Evolutionary conservation across 441 rosid species (phyloP).

Genomic region (Theobroma grandiflorum): DNA sequence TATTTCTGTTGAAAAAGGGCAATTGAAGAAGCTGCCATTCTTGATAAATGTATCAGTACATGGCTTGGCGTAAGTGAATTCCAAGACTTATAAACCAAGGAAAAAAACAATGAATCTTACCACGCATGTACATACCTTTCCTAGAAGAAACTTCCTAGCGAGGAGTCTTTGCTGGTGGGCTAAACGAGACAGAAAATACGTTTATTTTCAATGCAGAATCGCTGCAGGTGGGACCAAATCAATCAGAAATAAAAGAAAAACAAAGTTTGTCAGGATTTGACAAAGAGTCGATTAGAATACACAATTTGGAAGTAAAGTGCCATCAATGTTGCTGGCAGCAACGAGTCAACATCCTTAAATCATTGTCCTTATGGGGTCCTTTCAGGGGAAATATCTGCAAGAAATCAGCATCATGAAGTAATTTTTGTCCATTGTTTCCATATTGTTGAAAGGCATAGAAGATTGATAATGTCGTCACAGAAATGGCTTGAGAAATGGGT

Average conservation of each 20-base stretch:
- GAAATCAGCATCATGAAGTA: not conserved
- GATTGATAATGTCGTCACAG: not conserved
- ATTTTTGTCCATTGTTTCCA: not conserved
- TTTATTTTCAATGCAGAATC: not conserved
- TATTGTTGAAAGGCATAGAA: conserved; percentile 1
- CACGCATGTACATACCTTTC: not conserved
- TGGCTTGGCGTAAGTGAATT: conserved; percentile 3
- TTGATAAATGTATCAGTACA: not conserved
- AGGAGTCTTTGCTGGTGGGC: not conserved
- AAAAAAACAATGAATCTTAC: not conserved
- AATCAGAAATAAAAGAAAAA: not conserved
- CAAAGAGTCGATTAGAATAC: not conserved
- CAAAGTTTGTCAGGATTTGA: not conserved
- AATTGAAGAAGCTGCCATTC: not conserved
- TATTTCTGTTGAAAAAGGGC: not conserved
- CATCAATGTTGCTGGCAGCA: not conserved
- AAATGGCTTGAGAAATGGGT: not conserved
- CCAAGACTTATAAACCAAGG: not conserved
- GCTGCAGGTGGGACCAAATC: not conserved
- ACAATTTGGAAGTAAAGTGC: not conserved
- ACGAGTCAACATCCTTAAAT: not conserved
- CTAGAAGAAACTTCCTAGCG: not conserved
- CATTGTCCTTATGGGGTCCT: not conserved
- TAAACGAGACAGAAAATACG: not conserved
- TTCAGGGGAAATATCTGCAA: not conserved